A percentile compares a stretch with the other conserved stretches of the same genome.
phyloP scores from a whole-genome alignment of 1,284 basidiomycete species.

The Trichosporon coremiiforme region DNA sequence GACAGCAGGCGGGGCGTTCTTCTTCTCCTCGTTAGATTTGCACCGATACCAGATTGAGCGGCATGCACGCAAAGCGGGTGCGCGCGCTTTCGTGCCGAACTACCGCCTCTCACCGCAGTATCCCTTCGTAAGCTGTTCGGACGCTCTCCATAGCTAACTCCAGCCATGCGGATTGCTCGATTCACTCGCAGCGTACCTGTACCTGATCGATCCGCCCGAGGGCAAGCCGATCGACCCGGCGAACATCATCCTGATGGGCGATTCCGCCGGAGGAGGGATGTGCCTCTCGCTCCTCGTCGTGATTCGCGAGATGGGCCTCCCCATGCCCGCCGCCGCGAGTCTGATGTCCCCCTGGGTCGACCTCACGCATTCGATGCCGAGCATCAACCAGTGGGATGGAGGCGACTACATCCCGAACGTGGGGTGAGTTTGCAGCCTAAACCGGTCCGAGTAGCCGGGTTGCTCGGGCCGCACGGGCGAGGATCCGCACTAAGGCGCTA shows the following conservation, averaged over 20 bases:
- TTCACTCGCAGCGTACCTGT: constrained; percentile 62
- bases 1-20: constrained; percentile 53
- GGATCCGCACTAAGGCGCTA: neutral
- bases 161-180: constrained; percentile 59
- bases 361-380: constrained; percentile 89
- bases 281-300: constrained; percentile 80
- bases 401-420: constrained; percentile 52
- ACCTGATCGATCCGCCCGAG: constrained; percentile 68
- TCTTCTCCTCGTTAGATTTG: constrained; percentile 50
- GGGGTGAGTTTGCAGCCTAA: constrained; percentile 35
- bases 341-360: constrained; percentile 91
- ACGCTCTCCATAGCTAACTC: constrained; percentile 41
- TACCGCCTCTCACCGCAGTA: constrained; percentile 90
- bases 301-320: constrained; percentile 80
- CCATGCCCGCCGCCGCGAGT: constrained; percentile 79
- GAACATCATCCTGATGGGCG: constrained; percentile 81
- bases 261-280: constrained; percentile 90
- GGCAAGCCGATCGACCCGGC: constrained; percentile 73
- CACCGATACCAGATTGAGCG: constrained; percentile 76
- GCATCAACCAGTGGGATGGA: constrained; percentile 60
- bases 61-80: constrained; percentile 85
- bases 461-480: too few relatives aligned
- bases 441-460: constrained; percentile 15
- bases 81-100: constrained; percentile 74
- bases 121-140: constrained; percentile 78